Percentiles rank a stretch among this genome's conserved stretches.
Evolutionary conservation across 345 rosid species (phyloP).

Genomic region (Abelmoschus esculentus): DNA sequence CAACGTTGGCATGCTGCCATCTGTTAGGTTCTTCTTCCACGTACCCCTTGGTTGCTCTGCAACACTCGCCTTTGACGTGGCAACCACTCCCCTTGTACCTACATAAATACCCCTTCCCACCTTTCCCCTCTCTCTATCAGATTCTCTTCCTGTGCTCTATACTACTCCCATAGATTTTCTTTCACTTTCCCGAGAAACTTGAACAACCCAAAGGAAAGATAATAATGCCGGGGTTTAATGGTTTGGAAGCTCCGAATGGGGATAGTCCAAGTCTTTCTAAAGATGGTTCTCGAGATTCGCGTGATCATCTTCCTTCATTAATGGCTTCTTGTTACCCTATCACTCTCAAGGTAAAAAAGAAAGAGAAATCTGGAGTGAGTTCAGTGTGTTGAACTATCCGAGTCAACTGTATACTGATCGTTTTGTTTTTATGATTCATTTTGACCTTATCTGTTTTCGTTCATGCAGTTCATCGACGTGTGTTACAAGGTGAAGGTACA

Average conservation of each 20-base stretch:
- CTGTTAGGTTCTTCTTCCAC: constrained; percentile 40
- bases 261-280: constrained; percentile 19
- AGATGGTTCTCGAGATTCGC: constrained; percentile 30
- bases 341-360: constrained; percentile 56
- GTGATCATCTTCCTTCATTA: constrained; percentile 37
- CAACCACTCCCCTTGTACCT: constrained; percentile 31
- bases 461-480: constrained; percentile 68
- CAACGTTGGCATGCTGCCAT: constrained; percentile 20
- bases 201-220: neutral
- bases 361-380: neutral
- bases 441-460: neutral
- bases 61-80: constrained; percentile 41
- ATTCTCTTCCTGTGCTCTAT: neutral
- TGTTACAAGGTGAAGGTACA: constrained; percentile 47
- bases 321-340: constrained; percentile 60
- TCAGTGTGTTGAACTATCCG: neutral
- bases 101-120: constrained; percentile 33
- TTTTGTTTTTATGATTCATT: neutral
- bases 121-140: neutral
- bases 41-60: constrained; percentile 25
- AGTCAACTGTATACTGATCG: neutral
- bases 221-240: constrained; percentile 33
- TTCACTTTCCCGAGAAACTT: neutral
- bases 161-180: neutral
- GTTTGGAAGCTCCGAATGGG: constrained; percentile 23